Evolutionary conservation across 306 rosid genomes (phyloP), one percentile per base, ranked within the genome.

Genomic region (Begonia fuchsioides): DNA sequence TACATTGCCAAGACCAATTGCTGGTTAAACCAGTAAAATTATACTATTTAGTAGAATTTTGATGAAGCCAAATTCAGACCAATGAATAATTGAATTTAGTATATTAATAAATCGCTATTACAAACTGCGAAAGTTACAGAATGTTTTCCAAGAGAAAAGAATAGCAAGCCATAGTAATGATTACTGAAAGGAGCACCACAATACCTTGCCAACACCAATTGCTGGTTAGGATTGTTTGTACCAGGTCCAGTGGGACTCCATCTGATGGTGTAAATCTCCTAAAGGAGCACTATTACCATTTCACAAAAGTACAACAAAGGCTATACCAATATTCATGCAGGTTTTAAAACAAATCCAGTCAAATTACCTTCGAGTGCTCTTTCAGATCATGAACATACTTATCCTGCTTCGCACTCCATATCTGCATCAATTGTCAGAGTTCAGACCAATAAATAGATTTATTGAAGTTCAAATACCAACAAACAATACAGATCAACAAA

Each of bases 231-330:
- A 51, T 90, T 84, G 71, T 47, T 80, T 58, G 96, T 80, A 54
- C 86, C 77, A 0, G 87, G 74, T 52, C 96, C 94, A 32, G 93
- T 87, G 18, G 96, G 96, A 62, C 96, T 87, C 96, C 96, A 87
- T 70, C 87, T 76, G 74, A 87, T 71, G 11, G 96, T 80, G 72
- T 87, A 87, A 63, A 87, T 80, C 70, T 83, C 96, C 96, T 87
- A 72, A 51, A 67, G n/a, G n/a, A n/a, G 35, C 65, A 51, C 39
- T 50, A 47, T 15, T 15, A 48, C 55, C 39, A 41, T 53, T 46
- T 15, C 52, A 52, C 49, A 39, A 49, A 41, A 11, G 17, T 17
- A 18, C 57, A 61, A 40, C 20, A 26, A 2, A 26, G 35, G 35
- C 35, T 26, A 3, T 5, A 26, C 35, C 35, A 4, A 26, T n/a